Evolutionary conservation across 768 basidiomycete genomes (phyloP).

Genomic region (Rhizopogon vesiculosus): DNA sequence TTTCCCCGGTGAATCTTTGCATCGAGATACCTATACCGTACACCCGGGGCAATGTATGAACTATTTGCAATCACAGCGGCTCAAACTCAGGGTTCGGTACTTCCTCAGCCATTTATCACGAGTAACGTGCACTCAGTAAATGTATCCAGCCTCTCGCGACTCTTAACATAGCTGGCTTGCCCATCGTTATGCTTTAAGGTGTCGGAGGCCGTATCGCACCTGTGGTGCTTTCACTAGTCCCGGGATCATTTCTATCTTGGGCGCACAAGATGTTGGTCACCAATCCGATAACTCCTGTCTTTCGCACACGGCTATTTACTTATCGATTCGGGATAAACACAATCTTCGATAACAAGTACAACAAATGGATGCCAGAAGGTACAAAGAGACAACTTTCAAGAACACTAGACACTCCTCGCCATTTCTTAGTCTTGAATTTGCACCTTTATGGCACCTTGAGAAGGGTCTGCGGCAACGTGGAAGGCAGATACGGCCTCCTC

Average conservation of each 20-base stretch:
- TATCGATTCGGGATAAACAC: not conserved
- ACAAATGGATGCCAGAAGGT: not conserved
- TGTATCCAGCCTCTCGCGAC: not conserved
- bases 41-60: not conserved
- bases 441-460: slow-evolving; percentile 67
- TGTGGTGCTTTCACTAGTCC: no score
- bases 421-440: slow-evolving; percentile 49
- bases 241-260: no score
- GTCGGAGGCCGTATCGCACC: no score
- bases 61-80: not conserved
- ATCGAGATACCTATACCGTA: not conserved
- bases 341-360: not conserved
- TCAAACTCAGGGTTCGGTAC: not conserved
- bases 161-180: not conserved
- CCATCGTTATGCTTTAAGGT: no score
- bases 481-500: slow-evolving; percentile 77
- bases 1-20: not conserved
- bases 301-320: not conserved
- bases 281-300: no score
- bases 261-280: no score
- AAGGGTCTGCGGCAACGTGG: slow-evolving; percentile 64
- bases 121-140: not conserved
- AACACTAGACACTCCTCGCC: not conserved
- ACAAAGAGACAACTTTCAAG: not conserved
- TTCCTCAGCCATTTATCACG: not conserved